These are phyloP conservation scores for Salix exigua DNA, from an alignment of 345 rosid genomes.

Conservation along the genomic window DNA sequence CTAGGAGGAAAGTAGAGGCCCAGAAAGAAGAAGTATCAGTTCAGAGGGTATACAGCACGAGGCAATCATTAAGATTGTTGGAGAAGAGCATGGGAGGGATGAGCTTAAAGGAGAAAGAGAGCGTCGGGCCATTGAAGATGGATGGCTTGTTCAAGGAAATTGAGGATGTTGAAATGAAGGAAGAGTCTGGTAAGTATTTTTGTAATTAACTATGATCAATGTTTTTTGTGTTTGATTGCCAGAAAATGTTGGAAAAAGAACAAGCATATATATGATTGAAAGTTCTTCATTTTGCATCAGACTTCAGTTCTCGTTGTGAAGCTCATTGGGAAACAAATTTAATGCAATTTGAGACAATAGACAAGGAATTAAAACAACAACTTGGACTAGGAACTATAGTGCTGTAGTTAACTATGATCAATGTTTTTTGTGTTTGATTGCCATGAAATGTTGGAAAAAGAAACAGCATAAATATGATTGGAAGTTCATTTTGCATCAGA, in stretches of 20 bases:
- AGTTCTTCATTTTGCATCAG: background rate
- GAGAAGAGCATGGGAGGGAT: constrained; percentile 56
- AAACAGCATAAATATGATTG: background rate
- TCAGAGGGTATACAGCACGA: constrained; percentile 51
- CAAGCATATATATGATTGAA: background rate
- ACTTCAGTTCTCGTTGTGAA: too few relatives aligned
- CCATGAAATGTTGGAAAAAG: background rate
- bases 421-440: background rate
- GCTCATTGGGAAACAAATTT: background rate
- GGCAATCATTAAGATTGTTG: constrained; percentile 64
- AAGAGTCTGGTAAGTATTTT: constrained; percentile 34
- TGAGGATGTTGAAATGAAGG: constrained; percentile 18
- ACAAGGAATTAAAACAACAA: background rate
- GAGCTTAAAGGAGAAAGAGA: constrained; percentile 44
- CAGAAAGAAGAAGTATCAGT: constrained; percentile 27
- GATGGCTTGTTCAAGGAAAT: constrained; percentile 24
- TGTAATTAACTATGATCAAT: background rate
- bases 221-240: background rate
- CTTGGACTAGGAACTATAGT: background rate
- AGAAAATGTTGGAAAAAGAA: background rate
- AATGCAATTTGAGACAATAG: background rate
- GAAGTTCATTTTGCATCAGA: background rate
- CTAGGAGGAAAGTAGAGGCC: constrained; percentile 15
- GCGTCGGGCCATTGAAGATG: constrained; percentile 15
- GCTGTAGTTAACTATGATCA: background rate